Evolutionary conservation across 352 stramenopile genomes (phyloP), one percentile per base, ranked within the genome.

Genomic region (Pythium aristosporum): DNA sequence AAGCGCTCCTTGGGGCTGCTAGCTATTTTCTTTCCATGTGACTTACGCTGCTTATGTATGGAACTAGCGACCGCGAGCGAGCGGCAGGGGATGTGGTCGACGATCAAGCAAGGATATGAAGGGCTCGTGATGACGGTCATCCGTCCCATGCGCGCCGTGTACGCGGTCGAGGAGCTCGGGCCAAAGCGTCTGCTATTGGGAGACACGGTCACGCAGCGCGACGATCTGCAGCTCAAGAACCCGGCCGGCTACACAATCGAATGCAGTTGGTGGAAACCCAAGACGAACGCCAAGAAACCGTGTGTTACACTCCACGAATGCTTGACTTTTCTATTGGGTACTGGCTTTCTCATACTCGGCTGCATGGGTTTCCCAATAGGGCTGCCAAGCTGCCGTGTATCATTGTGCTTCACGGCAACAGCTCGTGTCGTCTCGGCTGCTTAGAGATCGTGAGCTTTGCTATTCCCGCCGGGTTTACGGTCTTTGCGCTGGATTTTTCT

Each of bases 251-350:
- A 83, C 50, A 88, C 82, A 21, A 76, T 93, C 72, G 80, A 94
- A 60, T 94, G 86, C 73, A 94, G 86, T 63, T 94, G 86, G 86
- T 94, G 86, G 86, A 91, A 91, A 68, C 76, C 79, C 7, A 76
- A 76, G 25, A 53, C 65, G 15, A 64, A 28, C 28, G 36, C 47
- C 18, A 71, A 60, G 11, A 74, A 72, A 51, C 23, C 56, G 68
- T 81, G 43, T 47, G 72, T 74, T 20, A 16, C 20, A n/a, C 23
- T 23, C 37, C 13, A 18, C 25, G 21, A 20, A 54, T 23, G 21
- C 10, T 41, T 30, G n/a, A 13, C 20, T n/a, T 34, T 23, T 32
- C n/a, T 16, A 30, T 28, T 30, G 8, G 37, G 15, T 30, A 5
- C 25, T 30, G 25, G 5, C 36, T 47, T 67, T 28, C 52, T 56